Conservation (phyloP, 2,329 filamentous ascomycete species). For the Colletotrichum godetiae region DNA sequence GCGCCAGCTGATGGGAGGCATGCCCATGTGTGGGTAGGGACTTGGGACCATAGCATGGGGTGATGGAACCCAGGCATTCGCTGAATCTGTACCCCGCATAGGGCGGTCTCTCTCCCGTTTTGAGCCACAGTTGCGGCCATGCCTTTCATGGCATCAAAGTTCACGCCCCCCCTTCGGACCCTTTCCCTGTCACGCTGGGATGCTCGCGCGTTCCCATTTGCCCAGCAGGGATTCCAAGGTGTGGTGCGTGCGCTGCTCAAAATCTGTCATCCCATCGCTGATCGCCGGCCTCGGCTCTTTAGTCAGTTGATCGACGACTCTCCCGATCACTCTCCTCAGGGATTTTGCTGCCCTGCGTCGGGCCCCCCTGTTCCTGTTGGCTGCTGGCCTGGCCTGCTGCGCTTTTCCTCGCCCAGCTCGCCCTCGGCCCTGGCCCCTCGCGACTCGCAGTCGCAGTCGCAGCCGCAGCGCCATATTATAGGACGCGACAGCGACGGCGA, state of each 20-base stretch:
- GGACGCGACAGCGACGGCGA: not conserved
- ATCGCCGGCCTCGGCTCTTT: conserved; percentile 32
- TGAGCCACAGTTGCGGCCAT: conserved; percentile 18
- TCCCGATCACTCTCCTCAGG: conserved; percentile 28
- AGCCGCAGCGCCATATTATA: not conserved
- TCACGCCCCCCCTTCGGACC: not conserved
- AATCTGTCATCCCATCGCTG: conserved; percentile 35
- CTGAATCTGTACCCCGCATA: conserved; percentile 25
- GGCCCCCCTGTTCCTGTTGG: conserved; percentile 9
- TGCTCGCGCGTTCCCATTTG: conserved; percentile 23
- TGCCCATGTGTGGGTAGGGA: conserved; percentile 14
- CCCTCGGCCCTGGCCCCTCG: conserved; percentile 3
- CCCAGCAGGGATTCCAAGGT: conserved; percentile 21
- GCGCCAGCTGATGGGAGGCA: conserved; percentile 21
- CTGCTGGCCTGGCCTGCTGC: not conserved
- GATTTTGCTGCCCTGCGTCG: conserved; percentile 24
- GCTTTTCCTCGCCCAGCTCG: not conserved
- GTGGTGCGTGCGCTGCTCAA: conserved; percentile 24
- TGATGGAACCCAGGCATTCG: not conserved
- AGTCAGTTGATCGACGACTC: conserved; percentile 33
- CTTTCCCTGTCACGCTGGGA: not conserved
- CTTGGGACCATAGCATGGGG: not conserved
- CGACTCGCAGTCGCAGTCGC: not conserved
- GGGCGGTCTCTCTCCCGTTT: conserved; percentile 1
- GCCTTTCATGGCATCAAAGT: not conserved